A percentile compares a stretch with the other conserved stretches of the same genome.
Conservation (phyloP, 371 early-diverging fungal species). For the Apophysomyces sp. region DNA sequence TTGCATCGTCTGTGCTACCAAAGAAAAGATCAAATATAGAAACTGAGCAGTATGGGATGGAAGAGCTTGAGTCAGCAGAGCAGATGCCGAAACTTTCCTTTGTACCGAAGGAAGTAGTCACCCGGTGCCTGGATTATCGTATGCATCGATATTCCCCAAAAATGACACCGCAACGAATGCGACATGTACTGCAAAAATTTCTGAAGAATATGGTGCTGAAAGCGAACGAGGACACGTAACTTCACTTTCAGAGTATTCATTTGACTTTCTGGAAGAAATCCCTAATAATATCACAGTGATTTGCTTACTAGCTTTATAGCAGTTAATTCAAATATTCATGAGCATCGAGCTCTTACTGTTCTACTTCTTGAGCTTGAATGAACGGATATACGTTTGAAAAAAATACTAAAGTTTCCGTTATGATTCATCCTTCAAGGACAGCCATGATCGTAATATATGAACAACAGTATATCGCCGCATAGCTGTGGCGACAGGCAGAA, state of each 20-base stretch:
- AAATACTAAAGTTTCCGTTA: too few species aligned
- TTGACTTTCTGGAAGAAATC: background rate
- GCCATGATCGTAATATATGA: background rate
- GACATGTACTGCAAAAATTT: slow-evolving; percentile 46
- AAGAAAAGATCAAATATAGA: slow-evolving; percentile 9
- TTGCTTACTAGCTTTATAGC: background rate
- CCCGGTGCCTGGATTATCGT: slow-evolving; percentile 46
- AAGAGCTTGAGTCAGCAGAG: slow-evolving; percentile 7
- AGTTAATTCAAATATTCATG: too few species aligned
- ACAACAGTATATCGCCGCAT: slow-evolving; percentile 1
- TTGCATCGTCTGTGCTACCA: slow-evolving; percentile 38
- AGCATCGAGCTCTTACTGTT: too few species aligned
- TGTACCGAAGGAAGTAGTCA: slow-evolving; percentile 43
- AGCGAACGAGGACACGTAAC: slow-evolving; percentile 34
- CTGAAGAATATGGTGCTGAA: slow-evolving; percentile 49
- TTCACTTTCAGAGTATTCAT: too few species aligned
- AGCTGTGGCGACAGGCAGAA: background rate
- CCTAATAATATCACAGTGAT: background rate
- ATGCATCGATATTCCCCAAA: slow-evolving; percentile 44
- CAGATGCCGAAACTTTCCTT: slow-evolving; percentile 17
- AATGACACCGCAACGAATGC: slow-evolving; percentile 47
- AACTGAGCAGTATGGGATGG: background rate
- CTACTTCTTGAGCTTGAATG: too few species aligned
- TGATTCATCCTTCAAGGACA: background rate
- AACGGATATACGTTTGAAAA: too few species aligned